Evolutionary conservation across 2,329 filamentous ascomycete species (phyloP).

Genomic region (Venturia aucupariae): DNA sequence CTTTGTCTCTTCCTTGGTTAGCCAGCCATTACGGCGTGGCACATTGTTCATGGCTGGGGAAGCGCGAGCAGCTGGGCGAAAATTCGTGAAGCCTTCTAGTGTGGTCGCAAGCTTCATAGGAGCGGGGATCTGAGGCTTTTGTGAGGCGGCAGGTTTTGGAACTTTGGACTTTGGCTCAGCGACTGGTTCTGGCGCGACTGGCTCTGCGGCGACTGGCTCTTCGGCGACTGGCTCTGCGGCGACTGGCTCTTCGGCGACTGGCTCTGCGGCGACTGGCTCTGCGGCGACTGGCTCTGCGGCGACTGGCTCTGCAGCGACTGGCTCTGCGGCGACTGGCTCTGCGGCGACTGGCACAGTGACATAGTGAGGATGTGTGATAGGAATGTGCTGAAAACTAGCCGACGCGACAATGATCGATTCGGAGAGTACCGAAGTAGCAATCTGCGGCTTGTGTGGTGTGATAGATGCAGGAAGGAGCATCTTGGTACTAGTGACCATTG

Average conservation of each 20-base stretch:
- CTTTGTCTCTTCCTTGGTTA: constrained; percentile 9
- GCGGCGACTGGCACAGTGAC: not conserved
- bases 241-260: not conserved
- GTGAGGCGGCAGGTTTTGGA: not conserved
- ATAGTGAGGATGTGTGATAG: not conserved
- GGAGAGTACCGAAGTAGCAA: not conserved
- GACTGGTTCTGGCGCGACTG: not conserved
- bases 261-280: not conserved
- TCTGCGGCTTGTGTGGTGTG: not conserved
- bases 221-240: not conserved
- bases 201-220: not conserved
- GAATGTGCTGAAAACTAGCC: not conserved
- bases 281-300: not conserved
- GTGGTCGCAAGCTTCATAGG: not conserved
- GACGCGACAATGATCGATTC: not conserved
- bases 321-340: not conserved
- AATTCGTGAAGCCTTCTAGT: not conserved
- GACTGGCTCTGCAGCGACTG: not conserved
- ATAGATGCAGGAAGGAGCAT: not conserved
- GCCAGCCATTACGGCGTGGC: not conserved
- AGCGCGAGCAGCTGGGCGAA: not conserved
- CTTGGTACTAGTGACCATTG: not conserved
- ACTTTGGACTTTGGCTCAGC: not conserved
- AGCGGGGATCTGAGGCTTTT: not conserved
- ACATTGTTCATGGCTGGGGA: not conserved